Evolutionary conservation across 192 early-diverging fungal species (phyloP).

Genomic region (Coemansia reversa): DNA sequence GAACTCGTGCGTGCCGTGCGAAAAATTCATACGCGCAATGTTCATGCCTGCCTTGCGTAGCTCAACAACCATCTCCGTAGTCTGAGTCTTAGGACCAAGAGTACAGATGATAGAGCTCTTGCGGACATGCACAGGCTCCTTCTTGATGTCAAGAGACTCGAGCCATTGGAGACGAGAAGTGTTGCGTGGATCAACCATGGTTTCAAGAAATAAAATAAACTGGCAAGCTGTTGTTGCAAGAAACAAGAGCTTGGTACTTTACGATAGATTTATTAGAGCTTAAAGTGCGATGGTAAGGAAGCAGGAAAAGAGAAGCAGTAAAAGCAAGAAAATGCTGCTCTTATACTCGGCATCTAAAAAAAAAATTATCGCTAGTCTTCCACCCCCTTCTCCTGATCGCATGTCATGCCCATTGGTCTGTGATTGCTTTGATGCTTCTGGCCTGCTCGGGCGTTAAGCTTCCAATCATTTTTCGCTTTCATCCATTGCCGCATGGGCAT

Average conservation of each 20-base stretch:
- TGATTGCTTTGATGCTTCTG: too few species aligned
- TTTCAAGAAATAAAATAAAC: not conserved
- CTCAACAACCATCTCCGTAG: constrained; percentile 64
- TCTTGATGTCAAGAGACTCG: constrained; percentile 62
- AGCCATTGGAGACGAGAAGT: constrained; percentile 75
- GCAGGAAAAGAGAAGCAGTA: too few species aligned
- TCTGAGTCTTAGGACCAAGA: constrained; percentile 77
- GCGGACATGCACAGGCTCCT: constrained; percentile 59
- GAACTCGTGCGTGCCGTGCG: constrained; percentile 69
- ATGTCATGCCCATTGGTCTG: too few species aligned
- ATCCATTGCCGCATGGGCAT: too few species aligned
- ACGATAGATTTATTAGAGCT: constrained; percentile 1
- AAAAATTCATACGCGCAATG: constrained; percentile 79
- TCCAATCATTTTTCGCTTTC: too few species aligned
- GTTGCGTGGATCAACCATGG: constrained; percentile 53
- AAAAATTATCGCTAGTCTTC: too few species aligned
- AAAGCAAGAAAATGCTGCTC: too few species aligned
- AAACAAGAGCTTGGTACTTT: not conserved
- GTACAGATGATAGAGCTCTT: constrained; percentile 86
- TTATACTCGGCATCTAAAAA: too few species aligned
- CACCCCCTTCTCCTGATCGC: too few species aligned
- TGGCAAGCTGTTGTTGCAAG: not conserved
- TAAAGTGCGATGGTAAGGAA: too few species aligned
- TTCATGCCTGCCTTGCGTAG: constrained; percentile 79
- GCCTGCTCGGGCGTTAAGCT: too few species aligned